Evolutionary conservation across 116 monocot genomes (phyloP), one percentile per base, ranked within the genome.

Genomic region (Zostera marina): DNA sequence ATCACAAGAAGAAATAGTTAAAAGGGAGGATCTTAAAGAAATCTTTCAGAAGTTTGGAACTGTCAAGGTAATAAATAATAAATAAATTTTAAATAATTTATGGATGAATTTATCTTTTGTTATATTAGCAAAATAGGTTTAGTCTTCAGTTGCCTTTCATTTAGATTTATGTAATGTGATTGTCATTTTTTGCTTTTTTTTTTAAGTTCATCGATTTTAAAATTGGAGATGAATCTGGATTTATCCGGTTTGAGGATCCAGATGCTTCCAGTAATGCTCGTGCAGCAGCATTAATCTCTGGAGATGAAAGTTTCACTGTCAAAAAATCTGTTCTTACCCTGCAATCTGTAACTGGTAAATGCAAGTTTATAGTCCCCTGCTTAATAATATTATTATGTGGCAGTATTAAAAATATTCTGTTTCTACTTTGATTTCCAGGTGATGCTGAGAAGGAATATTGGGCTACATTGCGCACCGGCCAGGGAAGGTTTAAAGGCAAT

Each of bases 271-370:
- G 68, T 25, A 90, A 85, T 65, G 86, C 90, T 65, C 80, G 83
- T 41, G 81, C 90, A 64, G 38, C 59, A 11, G 80, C 98, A 11
- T 90, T 73, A 3, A 65, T 98, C 56, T 62, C 46, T 52, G 79
- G 81, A 10, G 67, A 78, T 44, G 90, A 83, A 45, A 85, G 96
- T 42, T 67, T 98, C 6, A 41, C 59, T 20, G 67, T 98, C 55
- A 98, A 90, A 52, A 68, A 73, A 24, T 71, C 55, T 42, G 63
- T 83, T 60, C 77, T 65, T 20, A 81, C 75, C 8, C 63, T 90
- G 54, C 85, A 98, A 71, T 70, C 85, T 53, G 58, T 98, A 11
- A 75, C 83, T 41, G 98, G 98, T 98, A 85, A n/a, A 44, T 47
- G 8, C 24, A 48, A 7, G 23, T 13, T 60, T 20, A 0, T 41